Base-by-base conservation (phyloP, 768 basidiomycete species). In the Suillus subaureus region DNA sequence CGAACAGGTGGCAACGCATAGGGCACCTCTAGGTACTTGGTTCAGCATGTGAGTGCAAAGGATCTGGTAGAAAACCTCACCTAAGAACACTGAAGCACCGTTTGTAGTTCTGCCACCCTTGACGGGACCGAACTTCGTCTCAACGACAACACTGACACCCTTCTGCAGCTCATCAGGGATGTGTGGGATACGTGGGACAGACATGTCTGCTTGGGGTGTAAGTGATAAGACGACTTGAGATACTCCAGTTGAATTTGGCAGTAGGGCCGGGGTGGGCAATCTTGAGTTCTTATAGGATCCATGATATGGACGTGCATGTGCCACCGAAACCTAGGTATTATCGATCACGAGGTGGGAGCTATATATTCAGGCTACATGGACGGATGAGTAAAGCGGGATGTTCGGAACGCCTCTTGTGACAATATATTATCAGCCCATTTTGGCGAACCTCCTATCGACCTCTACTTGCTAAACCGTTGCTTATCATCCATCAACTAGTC, bases 1-100 rank as follows among this genome's bases (percentile, higher is more conserved):
- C 90, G 82, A 16, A 71, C 75, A 0, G 90, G 89, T 35, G 89
- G 85, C 18, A 89, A 74, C 3, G 88, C 91, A 71, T 89, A 93
- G 6, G 91, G 90, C 61, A 93, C 79, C 78, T 93, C 90, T 64
- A 16, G 52, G 47, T 40, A 54, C 16, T 56, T 31, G 9, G 39
- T 55, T 58, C 23, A 58, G 47, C 33, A n/a, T 26, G 72, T 21
- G 12, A 31, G 18, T 15, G 26, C 0, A 0, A 42, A 42, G 58
- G 21, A 28, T 39, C 1, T 40, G n/a, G 6, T 42, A 4, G 40
- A 42, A 11, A 42, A 31, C 26, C 79, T 31, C 70, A 89, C 90
- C 90, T 45, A 92, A 78, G 72, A 90, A 92, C 23, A 85, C 84
- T 6, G 82, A 85, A 49, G 87, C 80, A 1, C 88, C 88, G 68